These are phyloP conservation scores for Tylopilus sp. DNA, from an alignment of 1,284 basidiomycete genomes.

Conservation along the genomic window DNA sequence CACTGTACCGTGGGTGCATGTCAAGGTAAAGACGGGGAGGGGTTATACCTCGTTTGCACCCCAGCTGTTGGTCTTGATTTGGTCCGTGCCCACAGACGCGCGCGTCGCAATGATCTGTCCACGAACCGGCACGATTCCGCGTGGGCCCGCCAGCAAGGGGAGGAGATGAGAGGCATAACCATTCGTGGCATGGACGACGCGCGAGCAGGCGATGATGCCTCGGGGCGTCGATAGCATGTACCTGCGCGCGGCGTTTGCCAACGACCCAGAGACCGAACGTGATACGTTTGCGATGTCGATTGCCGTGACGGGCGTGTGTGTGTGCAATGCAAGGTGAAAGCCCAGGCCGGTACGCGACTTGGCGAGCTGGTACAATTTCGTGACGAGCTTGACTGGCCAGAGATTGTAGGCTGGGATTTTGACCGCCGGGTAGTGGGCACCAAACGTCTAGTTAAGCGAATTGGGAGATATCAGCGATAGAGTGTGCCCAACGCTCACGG, in stretches of 20 bases:
- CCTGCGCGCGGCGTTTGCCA: not conserved
- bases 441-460: too few relatives aligned
- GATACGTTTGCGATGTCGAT: slow-evolving; percentile 27
- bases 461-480: too few relatives aligned
- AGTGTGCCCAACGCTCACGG: slow-evolving; percentile 34
- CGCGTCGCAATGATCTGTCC: slow-evolving; percentile 69
- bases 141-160: slow-evolving; percentile 51
- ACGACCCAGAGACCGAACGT: not conserved
- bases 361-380: slow-evolving; percentile 53
- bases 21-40: not conserved
- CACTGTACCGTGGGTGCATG: not conserved
- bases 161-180: slow-evolving; percentile 67
- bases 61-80: slow-evolving; percentile 43
- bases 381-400: slow-evolving; percentile 76
- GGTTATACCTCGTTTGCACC: slow-evolving; percentile 38
- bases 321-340: slow-evolving; percentile 56
- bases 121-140: slow-evolving; percentile 65
- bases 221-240: slow-evolving; percentile 46
- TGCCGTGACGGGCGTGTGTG: slow-evolving; percentile 60
- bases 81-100: slow-evolving; percentile 40
- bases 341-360: slow-evolving; percentile 20
- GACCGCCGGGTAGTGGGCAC: slow-evolving; percentile 51
- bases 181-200: slow-evolving; percentile 79
- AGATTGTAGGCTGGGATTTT: slow-evolving; percentile 57
- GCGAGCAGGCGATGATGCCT: slow-evolving; percentile 52